Conservation (phyloP, 2,329 filamentous ascomycete genomes). For the Monilinia fructicola region DNA sequence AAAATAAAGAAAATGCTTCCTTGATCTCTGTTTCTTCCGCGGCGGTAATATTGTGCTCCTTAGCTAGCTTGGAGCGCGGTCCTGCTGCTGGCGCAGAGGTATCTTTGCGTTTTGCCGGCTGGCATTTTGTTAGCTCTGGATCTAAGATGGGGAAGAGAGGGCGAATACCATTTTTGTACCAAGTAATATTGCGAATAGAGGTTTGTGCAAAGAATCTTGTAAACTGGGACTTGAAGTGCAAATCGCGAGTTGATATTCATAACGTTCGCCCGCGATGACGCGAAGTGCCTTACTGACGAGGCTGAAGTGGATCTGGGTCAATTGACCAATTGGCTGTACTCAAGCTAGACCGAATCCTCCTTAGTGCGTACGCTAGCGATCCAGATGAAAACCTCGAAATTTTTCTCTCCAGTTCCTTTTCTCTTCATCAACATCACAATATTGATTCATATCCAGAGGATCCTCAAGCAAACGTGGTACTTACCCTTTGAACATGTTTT, state of each 20-base stretch:
- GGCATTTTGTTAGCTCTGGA: slow-evolving; percentile 17
- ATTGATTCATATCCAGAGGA: not conserved
- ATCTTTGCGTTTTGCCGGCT: slow-evolving; percentile 40
- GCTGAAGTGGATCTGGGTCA: not conserved
- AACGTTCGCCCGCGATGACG: slow-evolving; percentile 14
- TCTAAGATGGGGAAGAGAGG: not conserved
- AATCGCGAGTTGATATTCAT: slow-evolving; percentile 1
- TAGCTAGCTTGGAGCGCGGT: slow-evolving; percentile 80
- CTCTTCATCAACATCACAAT: not conserved
- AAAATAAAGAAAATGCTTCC: slow-evolving; percentile 85
- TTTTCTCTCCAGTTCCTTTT: not conserved
- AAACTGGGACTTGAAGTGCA: not conserved
- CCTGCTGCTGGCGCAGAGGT: slow-evolving; percentile 30
- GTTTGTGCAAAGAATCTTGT: not conserved
- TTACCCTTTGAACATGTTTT: not conserved
- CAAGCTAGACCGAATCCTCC: rapidly evolving
- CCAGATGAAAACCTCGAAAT: slow-evolving; percentile 10
- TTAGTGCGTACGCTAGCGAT: not conserved
- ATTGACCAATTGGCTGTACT: not conserved
- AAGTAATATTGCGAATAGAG: not conserved
- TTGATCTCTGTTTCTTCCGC: slow-evolving; percentile 87
- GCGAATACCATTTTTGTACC: not conserved
- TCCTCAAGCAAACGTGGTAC: not conserved
- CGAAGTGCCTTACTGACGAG: slow-evolving; percentile 13
- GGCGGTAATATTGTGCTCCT: slow-evolving; percentile 82